These are phyloP conservation scores for Phytophthora foliorum DNA, from an alignment of 352 stramenopile species.

Conservation along the genomic window DNA sequence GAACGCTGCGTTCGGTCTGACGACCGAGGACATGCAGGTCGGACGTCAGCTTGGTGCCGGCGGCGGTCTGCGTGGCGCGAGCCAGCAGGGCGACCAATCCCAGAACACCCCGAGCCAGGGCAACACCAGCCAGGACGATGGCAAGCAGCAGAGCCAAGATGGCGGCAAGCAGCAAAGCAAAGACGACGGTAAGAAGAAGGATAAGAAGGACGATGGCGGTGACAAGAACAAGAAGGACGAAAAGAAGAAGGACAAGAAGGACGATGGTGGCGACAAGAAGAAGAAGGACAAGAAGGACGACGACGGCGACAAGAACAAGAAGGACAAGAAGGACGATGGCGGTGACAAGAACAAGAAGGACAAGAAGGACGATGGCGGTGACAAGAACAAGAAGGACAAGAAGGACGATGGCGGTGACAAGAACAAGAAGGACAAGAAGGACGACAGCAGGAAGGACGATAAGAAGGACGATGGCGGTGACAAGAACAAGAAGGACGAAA, in stretches of 20 bases:
- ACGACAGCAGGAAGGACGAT: background rate
- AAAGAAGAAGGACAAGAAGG: background rate
- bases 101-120: conserved; percentile 15
- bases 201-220: background rate
- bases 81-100: conserved; percentile 3
- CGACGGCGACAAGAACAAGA: background rate
- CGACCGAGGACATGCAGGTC: conserved; percentile 14
- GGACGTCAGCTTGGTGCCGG: conserved; percentile 6
- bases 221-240: conserved; percentile 4
- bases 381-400: background rate
- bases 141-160: conserved; percentile 4
- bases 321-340: background rate
- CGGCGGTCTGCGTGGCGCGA: conserved; percentile 5
- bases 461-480: background rate
- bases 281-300: too few relatives aligned
- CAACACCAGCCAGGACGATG: conserved; percentile 10
- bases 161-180: background rate
- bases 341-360: conserved; percentile 1
- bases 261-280: background rate
- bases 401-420: conserved; percentile 14
- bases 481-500: background rate
- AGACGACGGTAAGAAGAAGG: conserved; percentile 1
- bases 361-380: conserved; percentile 8
- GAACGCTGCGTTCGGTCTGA: conserved; percentile 5
- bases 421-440: conserved; percentile 2